Base-by-base conservation (phyloP, 495 filamentous ascomycete species). In the Aspergillus affinis region DNA sequence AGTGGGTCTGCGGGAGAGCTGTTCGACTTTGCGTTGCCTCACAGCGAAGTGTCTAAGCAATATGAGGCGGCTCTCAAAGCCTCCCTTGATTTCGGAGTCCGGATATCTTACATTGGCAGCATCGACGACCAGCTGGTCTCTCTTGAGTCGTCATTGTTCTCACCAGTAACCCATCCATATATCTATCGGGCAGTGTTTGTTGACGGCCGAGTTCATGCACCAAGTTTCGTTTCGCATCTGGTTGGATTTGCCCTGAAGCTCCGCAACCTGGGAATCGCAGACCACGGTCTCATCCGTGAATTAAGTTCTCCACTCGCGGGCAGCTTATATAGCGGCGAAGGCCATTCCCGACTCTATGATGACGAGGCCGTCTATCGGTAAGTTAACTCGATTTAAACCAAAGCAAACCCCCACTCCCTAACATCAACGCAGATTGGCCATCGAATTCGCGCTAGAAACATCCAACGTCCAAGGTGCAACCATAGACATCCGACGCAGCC, bases 81-180 rank as follows among this genome's bases (percentile, higher is more conserved):
- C 8, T 86, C 85, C 27, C 78, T 98, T 18, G 78, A 79, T 46
- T 89, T 90, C 70, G 91, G 93, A 19, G 89, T 90, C 15, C 87
- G 91, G 45, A 84, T 97, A 53, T 86, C 90, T 3, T 93, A 90
- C 71, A 78, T 94, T 62, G 93, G 93, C 36, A 96, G 92, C 69
- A 94, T 98, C 55, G 94, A 98, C 69, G 94, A 98, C 73, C 94
- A 98, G 73, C 79, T 98, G 13, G 93, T 98, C 29, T 93, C 92
- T 15, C 72, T 97, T 54, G 92, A 97, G 85, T 97, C 92, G 17
- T 91, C 92, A 0, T 86, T 91, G 2, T 96, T 95, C 65, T 84
- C 90, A 2, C 87, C 87, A 5, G 84, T 90, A 6, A 84, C 84
- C 36, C 94, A 98, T 69, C 94, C 94, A 4, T 92, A 96, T 64